Evolutionary conservation across 192 early-diverging fungal genomes (phyloP).

Genomic region (Coemansia sp.): DNA sequence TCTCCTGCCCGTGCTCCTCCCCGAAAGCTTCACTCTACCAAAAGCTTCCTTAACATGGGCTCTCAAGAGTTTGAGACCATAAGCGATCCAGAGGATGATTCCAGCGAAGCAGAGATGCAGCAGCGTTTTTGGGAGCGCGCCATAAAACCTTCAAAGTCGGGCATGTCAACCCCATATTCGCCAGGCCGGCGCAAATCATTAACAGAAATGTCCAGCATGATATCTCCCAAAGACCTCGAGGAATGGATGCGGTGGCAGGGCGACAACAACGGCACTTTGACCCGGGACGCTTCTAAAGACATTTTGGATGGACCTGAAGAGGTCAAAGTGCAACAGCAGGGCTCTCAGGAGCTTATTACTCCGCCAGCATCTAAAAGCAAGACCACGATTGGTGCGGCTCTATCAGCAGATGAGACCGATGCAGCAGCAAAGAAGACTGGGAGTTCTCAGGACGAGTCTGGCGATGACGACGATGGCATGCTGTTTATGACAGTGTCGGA

Average conservation of each 20-base stretch:
- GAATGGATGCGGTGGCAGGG: slow-evolving; percentile 54
- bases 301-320: neutral
- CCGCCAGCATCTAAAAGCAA: slow-evolving; percentile 25
- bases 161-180: slow-evolving; percentile 40
- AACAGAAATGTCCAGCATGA: slow-evolving; percentile 38
- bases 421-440: neutral
- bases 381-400: neutral
- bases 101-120: slow-evolving; percentile 30
- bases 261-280: neutral
- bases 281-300: neutral
- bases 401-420: neutral
- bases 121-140: slow-evolving; percentile 50
- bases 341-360: slow-evolving; percentile 11
- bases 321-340: neutral
- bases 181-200: slow-evolving; percentile 43
- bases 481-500: neutral
- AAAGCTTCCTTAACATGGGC: slow-evolving; percentile 25
- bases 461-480: slow-evolving; percentile 9
- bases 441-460: slow-evolving; percentile 5
- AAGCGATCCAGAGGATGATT: slow-evolving; percentile 39
- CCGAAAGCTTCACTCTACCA: slow-evolving; percentile 16
- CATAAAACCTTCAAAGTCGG: slow-evolving; percentile 44
- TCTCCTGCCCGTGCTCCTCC: slow-evolving; percentile 15
- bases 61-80: slow-evolving; percentile 27
- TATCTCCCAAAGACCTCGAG: slow-evolving; percentile 43